Percentiles rank a stretch among this genome's conserved stretches.
Conservation (phyloP, 108 stramenopile genomes). For the Fragilaria radians region DNA sequence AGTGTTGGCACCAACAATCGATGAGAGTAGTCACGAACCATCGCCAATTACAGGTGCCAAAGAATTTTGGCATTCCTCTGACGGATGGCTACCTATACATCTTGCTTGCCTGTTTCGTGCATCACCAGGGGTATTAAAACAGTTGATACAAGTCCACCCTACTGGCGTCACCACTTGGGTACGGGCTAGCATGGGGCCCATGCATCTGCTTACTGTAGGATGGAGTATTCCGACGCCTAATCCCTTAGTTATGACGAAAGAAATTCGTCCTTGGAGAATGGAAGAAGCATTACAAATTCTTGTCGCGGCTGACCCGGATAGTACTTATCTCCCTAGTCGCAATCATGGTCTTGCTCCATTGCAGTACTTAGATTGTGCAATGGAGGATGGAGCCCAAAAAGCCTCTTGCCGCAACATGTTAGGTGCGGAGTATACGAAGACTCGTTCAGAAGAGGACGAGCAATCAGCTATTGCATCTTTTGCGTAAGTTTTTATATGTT, state of each 20-base stretch:
- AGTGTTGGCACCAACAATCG: too few species aligned
- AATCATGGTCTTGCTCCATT: slow-evolving; percentile 6
- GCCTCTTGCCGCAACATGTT: not conserved
- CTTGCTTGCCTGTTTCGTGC: slow-evolving; percentile 30
- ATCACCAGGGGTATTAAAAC: slow-evolving; percentile 18
- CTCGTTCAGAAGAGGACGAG: too few species aligned
- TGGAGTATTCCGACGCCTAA: not conserved
- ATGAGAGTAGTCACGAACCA: not conserved
- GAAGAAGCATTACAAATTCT: slow-evolving; percentile 4
- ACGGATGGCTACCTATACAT: slow-evolving; percentile 20
- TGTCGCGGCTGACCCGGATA: slow-evolving; percentile 5
- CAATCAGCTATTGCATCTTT: too few species aligned
- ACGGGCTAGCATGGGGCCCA: slow-evolving; percentile 23
- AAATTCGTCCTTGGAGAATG: too few species aligned
- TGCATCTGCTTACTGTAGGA: slow-evolving; percentile 26
- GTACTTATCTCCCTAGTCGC: not conserved
- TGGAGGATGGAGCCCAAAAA: slow-evolving; percentile 4
- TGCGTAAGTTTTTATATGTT: too few species aligned
- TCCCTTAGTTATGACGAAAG: too few species aligned
- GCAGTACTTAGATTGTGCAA: not conserved
- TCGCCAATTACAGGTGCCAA: not conserved
- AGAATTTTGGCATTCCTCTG: not conserved
- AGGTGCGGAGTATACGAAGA: too few species aligned
- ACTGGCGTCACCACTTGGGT: not conserved
- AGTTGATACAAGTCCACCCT: slow-evolving; percentile 20